Evolutionary conservation across 495 filamentous ascomycete species (phyloP), one percentile per base, ranked within the genome.

Genomic region (Lophiotrema nucula): DNA sequence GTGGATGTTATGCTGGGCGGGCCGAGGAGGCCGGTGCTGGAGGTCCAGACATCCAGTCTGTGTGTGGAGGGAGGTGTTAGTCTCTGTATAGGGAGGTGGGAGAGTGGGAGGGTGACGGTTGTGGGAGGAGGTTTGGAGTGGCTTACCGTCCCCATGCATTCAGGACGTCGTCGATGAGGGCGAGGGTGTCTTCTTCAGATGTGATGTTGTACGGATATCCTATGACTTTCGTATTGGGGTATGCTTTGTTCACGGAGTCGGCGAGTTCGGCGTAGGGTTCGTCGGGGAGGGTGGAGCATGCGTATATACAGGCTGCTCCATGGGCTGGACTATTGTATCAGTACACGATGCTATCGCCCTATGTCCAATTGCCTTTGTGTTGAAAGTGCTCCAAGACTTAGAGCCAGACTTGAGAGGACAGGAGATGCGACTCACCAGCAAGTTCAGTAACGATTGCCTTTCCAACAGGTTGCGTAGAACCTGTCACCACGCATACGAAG

Each of bases 401-500:
- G n/a, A n/a, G n/a, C n/a, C n/a, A n/a, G n/a, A n/a, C n/a, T 35
- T 8, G 31, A 15, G 31, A 8, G 31, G 31, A 15, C 25, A 56
- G 47, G 25, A 16, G 26, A 45, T 16, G 27, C n/a, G 11, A 60
- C 72, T 58, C 47, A 81, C 80, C 77, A 51, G 82, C 82, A 10
- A 84, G 69, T 63, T 85, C 82, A 16, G 66, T 56, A 15, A 79
- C 74, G 47, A 85, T 83, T 27, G 81, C 81, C 65, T 77, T 74
- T 13, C 81, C 82, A 19, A 84, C 74, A 0, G 81, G 76, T 61
- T 82, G 78, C 0, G 76, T 78, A 16, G 81, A 78, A 5, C 81
- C 80, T 5, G 81, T 83, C 3, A 85, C 81, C 4, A 85, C 78
- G 60, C 81, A 85, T 24, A 85, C 77, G 56, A 85, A 84, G 43